Evolutionary conservation across 805 yeast species (phyloP).

Genomic region (Kluyveromyces wickerhamii): DNA sequence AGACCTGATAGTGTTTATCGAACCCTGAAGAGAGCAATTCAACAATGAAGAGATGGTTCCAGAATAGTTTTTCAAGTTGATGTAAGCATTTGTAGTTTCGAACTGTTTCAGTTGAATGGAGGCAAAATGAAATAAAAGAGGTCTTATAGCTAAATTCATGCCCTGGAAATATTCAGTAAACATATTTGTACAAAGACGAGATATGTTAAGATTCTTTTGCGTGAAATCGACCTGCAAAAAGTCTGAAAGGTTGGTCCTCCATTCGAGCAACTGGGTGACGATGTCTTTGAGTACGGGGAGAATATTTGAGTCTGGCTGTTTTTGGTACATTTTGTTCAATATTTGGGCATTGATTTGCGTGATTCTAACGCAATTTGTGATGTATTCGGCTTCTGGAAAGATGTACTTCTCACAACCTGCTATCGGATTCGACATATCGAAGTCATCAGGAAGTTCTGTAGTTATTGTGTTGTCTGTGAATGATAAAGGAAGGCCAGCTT

Average conservation of each 20-base stretch:
- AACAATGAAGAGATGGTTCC: constrained; percentile 57
- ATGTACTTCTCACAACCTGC: constrained; percentile 55
- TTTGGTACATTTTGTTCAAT: constrained; percentile 59
- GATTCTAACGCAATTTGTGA: constrained; percentile 67
- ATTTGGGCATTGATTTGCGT: constrained; percentile 74
- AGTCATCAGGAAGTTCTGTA: constrained; percentile 66
- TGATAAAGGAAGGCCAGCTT: constrained; percentile 72
- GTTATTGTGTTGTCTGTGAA: constrained; percentile 78
- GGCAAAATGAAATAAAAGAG: constrained; percentile 68
- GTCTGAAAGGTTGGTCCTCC: constrained; percentile 61
- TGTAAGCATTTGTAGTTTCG: constrained; percentile 40
- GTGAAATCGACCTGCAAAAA: constrained; percentile 60
- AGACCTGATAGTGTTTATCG: constrained; percentile 64
- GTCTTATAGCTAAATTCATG: constrained; percentile 69
- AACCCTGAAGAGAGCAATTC: constrained; percentile 74
- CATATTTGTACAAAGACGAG: constrained; percentile 61
- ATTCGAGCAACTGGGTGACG: constrained; percentile 55
- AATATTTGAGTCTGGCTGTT: constrained; percentile 69
- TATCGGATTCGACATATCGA: constrained; percentile 57
- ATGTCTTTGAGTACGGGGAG: constrained; percentile 65
- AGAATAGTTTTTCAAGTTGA: constrained; percentile 62
- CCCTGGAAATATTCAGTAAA: constrained; percentile 84
- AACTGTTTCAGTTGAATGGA: constrained; percentile 51
- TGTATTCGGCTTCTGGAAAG: constrained; percentile 71
- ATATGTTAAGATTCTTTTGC: constrained; percentile 41